These are phyloP conservation scores for Yarrowia yakushimensis DNA, from an alignment of 805 yeast species.

Conservation along the genomic window DNA sequence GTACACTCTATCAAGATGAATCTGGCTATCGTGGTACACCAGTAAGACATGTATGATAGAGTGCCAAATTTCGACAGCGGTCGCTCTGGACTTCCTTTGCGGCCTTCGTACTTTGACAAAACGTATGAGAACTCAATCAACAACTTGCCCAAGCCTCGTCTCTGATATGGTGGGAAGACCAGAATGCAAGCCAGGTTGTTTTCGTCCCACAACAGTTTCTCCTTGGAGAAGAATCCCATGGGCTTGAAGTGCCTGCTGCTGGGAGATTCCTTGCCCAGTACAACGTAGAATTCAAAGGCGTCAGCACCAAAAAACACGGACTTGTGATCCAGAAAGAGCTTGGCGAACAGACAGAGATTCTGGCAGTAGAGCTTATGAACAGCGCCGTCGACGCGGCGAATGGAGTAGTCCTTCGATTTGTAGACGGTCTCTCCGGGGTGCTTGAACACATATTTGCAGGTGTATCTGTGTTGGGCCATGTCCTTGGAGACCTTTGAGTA, in stretches of 20 bases:
- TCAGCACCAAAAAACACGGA: conserved; percentile 79
- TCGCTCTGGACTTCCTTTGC: conserved; percentile 82
- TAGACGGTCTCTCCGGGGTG: conserved; percentile 71
- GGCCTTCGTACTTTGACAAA: conserved; percentile 59
- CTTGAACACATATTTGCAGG: conserved; percentile 32
- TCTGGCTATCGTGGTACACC: conserved; percentile 57
- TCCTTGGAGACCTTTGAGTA: conserved; percentile 53
- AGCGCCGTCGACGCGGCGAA: conserved; percentile 66
- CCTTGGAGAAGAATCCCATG: conserved; percentile 92
- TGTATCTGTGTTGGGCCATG: conserved; percentile 48
- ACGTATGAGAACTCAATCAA: conserved; percentile 81
- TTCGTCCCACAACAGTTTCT: conserved; percentile 66
- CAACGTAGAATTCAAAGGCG: conserved; percentile 71
- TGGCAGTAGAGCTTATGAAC: conserved; percentile 64
- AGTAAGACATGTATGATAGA: conserved; percentile 65
- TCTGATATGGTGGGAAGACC: conserved; percentile 88
- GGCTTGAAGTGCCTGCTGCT: conserved; percentile 42
- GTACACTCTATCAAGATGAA: conserved; percentile 25
- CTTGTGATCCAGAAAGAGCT: conserved; percentile 84
- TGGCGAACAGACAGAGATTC: conserved; percentile 77
- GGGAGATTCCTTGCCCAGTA: conserved; percentile 32
- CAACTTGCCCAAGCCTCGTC: conserved; percentile 70
- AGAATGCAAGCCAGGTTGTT: conserved; percentile 90
- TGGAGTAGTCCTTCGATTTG: conserved; percentile 52
- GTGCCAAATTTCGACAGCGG: conserved; percentile 84